Base-by-base conservation (phyloP, 305 asterid genomes). In the Fraxinus latifolia region DNA sequence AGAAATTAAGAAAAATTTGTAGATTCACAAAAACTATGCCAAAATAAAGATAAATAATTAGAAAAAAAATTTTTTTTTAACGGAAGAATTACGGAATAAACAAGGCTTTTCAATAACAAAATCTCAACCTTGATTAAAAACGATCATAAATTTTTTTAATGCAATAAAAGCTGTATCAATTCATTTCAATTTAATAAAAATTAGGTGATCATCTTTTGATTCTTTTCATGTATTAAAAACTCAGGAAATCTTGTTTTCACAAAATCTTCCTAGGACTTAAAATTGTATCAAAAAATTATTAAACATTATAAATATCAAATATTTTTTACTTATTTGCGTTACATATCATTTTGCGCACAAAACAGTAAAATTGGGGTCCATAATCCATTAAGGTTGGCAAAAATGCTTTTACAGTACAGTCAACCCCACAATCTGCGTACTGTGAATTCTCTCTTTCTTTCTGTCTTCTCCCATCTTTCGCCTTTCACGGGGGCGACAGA, bases 401-500 rank as follows among this genome's bases (percentile, higher is more conserved):
- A 15, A 36, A 67, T 33, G 50, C 78, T 32, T 65, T 39, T 29
- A 50, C 79, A 32, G 78, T 77, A 42, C 68, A 58, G 29, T 39
- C 42, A 70, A 67, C 82, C 77, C 87, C 74, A 85, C 85, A 77
- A 82, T 79, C 55, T 37, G 60, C 79, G 42, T 55, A 53, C 65
- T 17, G 34, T 29, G 31, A 79, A 79, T 1, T 32, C 34, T 75
- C 76, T 50, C 44, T 70, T 78, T 82, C 42, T 27, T 14, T 23
- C 76, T 77, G 55, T 68, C 71, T 72, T 37, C 44, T 14, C 8
- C 39, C 76, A 33, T 62, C 78, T 23, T 33, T 14, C 23, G 47
- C 76, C 86, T 65, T 68, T 86, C 87, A 86, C 78, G 86, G 74
- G 83, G 8, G 80, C 74, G 39, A 71, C 53, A 37, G 77, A 78